Conservation (phyloP, 148 eudicot genomes). For the Chenopodium formosanum region DNA sequence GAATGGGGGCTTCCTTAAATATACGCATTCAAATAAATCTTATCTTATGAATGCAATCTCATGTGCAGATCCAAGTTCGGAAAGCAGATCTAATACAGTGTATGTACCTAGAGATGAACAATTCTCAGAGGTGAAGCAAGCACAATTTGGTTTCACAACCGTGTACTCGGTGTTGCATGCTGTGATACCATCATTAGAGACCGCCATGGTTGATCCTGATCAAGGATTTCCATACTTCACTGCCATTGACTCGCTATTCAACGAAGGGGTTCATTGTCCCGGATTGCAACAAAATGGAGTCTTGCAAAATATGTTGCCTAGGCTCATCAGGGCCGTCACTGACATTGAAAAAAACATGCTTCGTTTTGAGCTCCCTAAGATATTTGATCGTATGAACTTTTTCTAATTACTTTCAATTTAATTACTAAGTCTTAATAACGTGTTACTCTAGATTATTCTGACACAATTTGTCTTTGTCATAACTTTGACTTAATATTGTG, state of each 20-base stretch:
- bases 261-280: slow-evolving; percentile 46
- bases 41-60: not conserved
- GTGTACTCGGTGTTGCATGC: slow-evolving; percentile 56
- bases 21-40: no score
- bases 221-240: slow-evolving; percentile 33
- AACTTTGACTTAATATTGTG: no score
- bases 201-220: slow-evolving; percentile 26
- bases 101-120: slow-evolving; percentile 83
- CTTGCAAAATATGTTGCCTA: no score
- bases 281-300: no score
- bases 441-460: no score
- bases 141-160: slow-evolving; percentile 52
- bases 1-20: no score
- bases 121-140: slow-evolving; percentile 55
- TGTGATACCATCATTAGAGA: slow-evolving; percentile 46
- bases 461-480: no score
- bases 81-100: slow-evolving; percentile 31
- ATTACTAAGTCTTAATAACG: no score
- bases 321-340: not conserved
- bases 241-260: slow-evolving; percentile 48
- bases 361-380: slow-evolving; percentile 33
- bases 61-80: slow-evolving; percentile 54
- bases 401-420: no score
- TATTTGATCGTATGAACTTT: slow-evolving; percentile 24
- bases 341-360: slow-evolving; percentile 27